Evolutionary conservation across 441 rosid genomes (phyloP).

Genomic region (Viola pubescens): DNA sequence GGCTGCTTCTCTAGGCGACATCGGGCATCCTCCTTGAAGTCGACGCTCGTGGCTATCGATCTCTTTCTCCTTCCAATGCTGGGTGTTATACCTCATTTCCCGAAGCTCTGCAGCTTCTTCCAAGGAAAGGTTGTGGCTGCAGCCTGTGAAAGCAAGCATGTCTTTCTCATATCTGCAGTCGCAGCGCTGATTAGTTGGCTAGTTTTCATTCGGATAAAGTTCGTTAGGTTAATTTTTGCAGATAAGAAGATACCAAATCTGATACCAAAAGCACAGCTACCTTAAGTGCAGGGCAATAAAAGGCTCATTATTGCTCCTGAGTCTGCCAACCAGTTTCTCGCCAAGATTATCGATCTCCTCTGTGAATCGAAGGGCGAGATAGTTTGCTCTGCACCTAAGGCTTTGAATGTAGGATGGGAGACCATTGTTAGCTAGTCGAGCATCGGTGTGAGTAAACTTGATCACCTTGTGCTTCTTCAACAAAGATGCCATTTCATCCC

Average conservation of each 20-base stretch:
- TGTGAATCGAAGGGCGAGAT: slow-evolving; percentile 58
- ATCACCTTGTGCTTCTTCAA: slow-evolving; percentile 73
- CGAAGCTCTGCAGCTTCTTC: slow-evolving; percentile 63
- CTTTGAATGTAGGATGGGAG: slow-evolving; percentile 60
- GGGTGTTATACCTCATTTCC: slow-evolving; percentile 60
- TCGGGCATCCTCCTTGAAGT: slow-evolving; percentile 79
- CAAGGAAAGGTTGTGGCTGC: slow-evolving; percentile 71
- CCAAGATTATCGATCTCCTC: slow-evolving; percentile 73
- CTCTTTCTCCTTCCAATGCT: slow-evolving; percentile 96
- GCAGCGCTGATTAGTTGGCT: slow-evolving; percentile 1
- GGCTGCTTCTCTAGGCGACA: slow-evolving; percentile 94
- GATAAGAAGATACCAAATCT: background rate
- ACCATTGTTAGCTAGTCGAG: slow-evolving; percentile 82
- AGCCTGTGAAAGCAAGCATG: slow-evolving; percentile 93
- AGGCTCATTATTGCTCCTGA: slow-evolving; percentile 59
- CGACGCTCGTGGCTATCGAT: slow-evolving; percentile 58
- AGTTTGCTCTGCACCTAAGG: slow-evolving; percentile 92
- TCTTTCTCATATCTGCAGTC: slow-evolving; percentile 79
- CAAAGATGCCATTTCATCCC: slow-evolving; percentile 51
- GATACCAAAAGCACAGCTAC: slow-evolving; percentile 25
- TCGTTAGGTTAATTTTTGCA: slow-evolving; percentile 4
- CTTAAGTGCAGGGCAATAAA: slow-evolving; percentile 82
- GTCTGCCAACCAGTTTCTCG: slow-evolving; percentile 50
- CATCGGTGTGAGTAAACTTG: slow-evolving; percentile 79
- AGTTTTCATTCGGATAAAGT: background rate